Base-by-base conservation (phyloP, 108 stramenopile genomes). In the Schizochytrium sp. region DNA sequence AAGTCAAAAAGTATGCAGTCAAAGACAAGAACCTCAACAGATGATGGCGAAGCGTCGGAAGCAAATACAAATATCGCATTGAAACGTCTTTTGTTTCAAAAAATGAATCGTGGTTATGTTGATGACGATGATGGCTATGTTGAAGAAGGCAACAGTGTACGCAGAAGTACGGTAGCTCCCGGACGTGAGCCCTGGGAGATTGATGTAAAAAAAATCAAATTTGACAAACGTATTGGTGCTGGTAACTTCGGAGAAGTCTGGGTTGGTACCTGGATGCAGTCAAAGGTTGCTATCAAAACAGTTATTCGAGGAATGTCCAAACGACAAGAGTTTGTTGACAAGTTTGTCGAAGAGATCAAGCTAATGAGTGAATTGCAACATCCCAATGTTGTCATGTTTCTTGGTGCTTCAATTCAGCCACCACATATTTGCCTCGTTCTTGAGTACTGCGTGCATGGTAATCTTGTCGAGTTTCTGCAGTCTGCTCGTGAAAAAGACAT, bases 341-440 rank as follows among this genome's bases (percentile, higher is more conserved):
- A 50, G 28, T 91, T 91, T 40, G 45, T 90, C 5, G 56, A 88
- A 4, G 91, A 91, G 38, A 88, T 91, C 19, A 49, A 61, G 15
- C 42, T 91, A 41, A 69, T 89, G 87, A 88, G 89, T 38, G 73
- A 88, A 44, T 61, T 93, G 38, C 56, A 72, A 50, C 93, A 93
- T 64, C 93, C 93, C 28, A 93, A 93, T 89, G 57, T 93, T 61
- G 92, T 92, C 3, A 28, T 91, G 73, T 91, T 93, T 53, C 64
- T 90, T 45, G 93, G 93, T 0, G 92, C 91, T 17, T 90, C 91
- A 49, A 58, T 72, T 44, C 64, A 91, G 55, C 53, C 87, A 50
- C 88, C 89, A 3, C 61, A 88, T 28, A 49, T 91, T 4, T 92
- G 90, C 50, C 58, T 93, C 41, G 87, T 92, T 56, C 69, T 92